These are phyloP conservation scores for Kurtzmaniella quercitrusa DNA, from an alignment of 1,139 yeast genomes.

Conservation along the genomic window DNA sequence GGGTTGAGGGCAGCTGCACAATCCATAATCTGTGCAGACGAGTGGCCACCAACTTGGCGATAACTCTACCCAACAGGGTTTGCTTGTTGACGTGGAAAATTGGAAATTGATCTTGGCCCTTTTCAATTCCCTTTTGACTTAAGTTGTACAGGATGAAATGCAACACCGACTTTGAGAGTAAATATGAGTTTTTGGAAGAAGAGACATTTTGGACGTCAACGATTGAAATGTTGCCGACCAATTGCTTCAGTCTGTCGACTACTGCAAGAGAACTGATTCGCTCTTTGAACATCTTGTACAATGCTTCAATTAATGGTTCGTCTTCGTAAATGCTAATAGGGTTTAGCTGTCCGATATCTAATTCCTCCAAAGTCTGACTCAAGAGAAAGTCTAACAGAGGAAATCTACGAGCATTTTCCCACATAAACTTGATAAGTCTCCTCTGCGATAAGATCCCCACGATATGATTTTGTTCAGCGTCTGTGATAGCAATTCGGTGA, in stretches of 20 bases:
- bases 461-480: conserved; percentile 41
- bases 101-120: conserved; percentile 95
- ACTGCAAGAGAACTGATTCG: conserved; percentile 91
- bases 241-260: conserved; percentile 70
- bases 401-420: conserved; percentile 90
- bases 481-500: conserved; percentile 83
- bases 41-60: conserved; percentile 94
- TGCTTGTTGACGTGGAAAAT: conserved; percentile 85
- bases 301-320: conserved; percentile 80
- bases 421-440: conserved; percentile 71
- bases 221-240: conserved; percentile 88
- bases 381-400: conserved; percentile 73
- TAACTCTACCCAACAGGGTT: conserved; percentile 79
- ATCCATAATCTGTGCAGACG: conserved; percentile 92
- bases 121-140: conserved; percentile 83
- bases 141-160: conserved; percentile 85
- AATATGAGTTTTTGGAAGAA: conserved; percentile 76
- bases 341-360: conserved; percentile 63
- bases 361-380: conserved; percentile 60
- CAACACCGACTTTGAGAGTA: conserved; percentile 76
- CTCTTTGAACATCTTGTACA: conserved; percentile 77
- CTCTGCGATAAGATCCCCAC: conserved; percentile 88
- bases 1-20: conserved; percentile 50
- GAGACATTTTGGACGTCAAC: conserved; percentile 90
- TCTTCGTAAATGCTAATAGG: conserved; percentile 85